Evolutionary conservation across 228 moss, liverwort and hornwort species (phyloP), one percentile per base, ranked within the genome.

Genomic region (Sphagnum magellanicum): DNA sequence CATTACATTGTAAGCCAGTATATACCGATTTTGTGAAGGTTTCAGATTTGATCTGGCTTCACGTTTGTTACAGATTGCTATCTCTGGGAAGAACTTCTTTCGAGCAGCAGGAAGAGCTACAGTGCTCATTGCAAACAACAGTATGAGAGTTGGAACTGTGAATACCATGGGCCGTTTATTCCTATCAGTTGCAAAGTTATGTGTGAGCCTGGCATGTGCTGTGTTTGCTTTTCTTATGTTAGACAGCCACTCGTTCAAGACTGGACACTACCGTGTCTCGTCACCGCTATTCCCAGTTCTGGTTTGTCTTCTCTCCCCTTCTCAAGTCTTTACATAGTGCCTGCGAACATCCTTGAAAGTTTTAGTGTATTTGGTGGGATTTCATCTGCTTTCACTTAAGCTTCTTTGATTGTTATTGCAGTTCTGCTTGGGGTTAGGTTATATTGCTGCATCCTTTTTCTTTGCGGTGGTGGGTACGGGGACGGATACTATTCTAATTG

Each of bases 281-380:
- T 96, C 96, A 6, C 96, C 96, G 0, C 81, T 96, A 0, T 93
- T 96, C 10, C 96, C 96, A 5, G 88, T 91, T 4, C 80, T 91
- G 83, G 96, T 96, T 6, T 70, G 85, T 52, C 14, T 58, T 14
- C 8, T 63, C n/a, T 50, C 0, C 32, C 32, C 32, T 32, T 1
- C 32, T 32, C 32, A 32, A 32, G 3, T 32, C 32, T 32, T 32
- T 32, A 2, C 32, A 32, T 32, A 32, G 32, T 32, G 32, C 32
- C 32, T 32, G 32, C 3, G 32, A 32, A 32, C 0, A 32, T 32
- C 32, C 3, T 32, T 17, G 17, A 17, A 17, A 17, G 17, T 17
- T 17, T 17, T 17, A 17, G 17, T 17, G 17, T 17, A 0, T 17
- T 17, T 32, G 32, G 32, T 32, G 32, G 32, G 32, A 32, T 32